These are phyloP conservation scores for Vishniacozyma victoriae DNA, from an alignment of 768 basidiomycete species.

Conservation along the genomic window DNA sequence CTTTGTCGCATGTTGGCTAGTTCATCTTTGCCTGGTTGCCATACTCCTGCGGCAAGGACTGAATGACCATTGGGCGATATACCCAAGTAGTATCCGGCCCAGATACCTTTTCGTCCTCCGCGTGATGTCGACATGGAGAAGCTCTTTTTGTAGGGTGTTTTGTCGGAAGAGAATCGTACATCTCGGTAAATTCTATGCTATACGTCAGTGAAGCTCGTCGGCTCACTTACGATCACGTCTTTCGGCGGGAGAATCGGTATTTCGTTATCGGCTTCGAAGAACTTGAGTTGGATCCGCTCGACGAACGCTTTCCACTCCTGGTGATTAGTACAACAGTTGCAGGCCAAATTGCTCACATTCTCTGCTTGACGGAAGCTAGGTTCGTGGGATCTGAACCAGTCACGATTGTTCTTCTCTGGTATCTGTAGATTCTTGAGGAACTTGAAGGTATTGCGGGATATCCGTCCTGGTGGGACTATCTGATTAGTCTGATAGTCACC, in stretches of 20 bases:
- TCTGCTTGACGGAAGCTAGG: constrained; percentile 75
- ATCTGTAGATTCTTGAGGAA: constrained; percentile 67
- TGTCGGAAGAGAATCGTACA: constrained; percentile 87
- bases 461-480: constrained; percentile 72
- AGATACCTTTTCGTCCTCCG: constrained; percentile 82
- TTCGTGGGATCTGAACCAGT: constrained; percentile 79
- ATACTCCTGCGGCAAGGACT: constrained; percentile 67
- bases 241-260: constrained; percentile 84
- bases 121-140: constrained; percentile 81
- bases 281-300: constrained; percentile 60
- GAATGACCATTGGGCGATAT: constrained; percentile 56
- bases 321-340: background rate
- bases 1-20: constrained; percentile 70
- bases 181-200: constrained; percentile 86
- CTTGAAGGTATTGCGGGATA: constrained; percentile 77
- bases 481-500: background rate
- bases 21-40: constrained; percentile 58
- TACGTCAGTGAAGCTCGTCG: background rate
- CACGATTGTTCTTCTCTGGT: constrained; percentile 72
- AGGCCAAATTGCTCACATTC: constrained; percentile 46
- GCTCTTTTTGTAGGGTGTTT: constrained; percentile 86
- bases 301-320: constrained; percentile 81
- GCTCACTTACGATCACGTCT: constrained; percentile 61
- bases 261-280: constrained; percentile 70
- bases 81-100: constrained; percentile 67